phyloP scores from a whole-genome alignment of 78 protist genomes.

The Planoprotostelium fungivorum region DNA sequence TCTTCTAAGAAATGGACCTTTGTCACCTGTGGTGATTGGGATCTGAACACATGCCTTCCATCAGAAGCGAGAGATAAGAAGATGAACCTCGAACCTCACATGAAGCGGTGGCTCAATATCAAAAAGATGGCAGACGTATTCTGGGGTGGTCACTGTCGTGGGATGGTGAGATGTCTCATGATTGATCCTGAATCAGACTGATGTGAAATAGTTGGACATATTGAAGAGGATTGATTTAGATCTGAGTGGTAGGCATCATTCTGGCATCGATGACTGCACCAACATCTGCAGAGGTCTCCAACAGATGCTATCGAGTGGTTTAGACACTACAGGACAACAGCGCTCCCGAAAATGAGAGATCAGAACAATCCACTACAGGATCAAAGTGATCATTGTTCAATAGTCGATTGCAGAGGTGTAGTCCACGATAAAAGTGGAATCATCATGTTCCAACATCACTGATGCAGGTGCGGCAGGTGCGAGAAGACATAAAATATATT shows the following conservation, averaged over 20 bases:
- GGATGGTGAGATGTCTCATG: too few species aligned
- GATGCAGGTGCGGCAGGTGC: too few species aligned
- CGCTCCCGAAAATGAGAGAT: too few species aligned
- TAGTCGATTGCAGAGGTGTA: too few species aligned
- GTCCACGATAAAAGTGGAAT: too few species aligned
- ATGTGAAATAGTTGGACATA: too few species aligned
- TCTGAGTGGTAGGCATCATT: constrained; percentile 47
- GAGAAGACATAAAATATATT: too few species aligned
- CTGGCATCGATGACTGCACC: constrained; percentile 65
- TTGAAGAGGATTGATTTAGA: constrained; percentile 1
- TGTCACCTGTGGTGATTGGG: constrained; percentile 68
- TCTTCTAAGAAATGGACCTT: background rate
- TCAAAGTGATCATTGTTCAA: too few species aligned
- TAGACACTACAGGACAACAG: background rate
- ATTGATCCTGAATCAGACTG: too few species aligned
- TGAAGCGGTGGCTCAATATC: constrained; percentile 16
- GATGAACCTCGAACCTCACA: background rate
- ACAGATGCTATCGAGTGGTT: background rate
- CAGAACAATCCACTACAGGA: too few species aligned
- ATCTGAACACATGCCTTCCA: constrained; percentile 4
- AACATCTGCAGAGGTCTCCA: constrained; percentile 31
- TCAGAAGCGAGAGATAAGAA: background rate
- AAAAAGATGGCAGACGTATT: background rate
- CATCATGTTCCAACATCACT: too few species aligned
- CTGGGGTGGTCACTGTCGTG: background rate